These are phyloP conservation scores for Talaromyces sp. DNA, from an alignment of 2,329 filamentous ascomycete genomes.

Conservation along the genomic window DNA sequence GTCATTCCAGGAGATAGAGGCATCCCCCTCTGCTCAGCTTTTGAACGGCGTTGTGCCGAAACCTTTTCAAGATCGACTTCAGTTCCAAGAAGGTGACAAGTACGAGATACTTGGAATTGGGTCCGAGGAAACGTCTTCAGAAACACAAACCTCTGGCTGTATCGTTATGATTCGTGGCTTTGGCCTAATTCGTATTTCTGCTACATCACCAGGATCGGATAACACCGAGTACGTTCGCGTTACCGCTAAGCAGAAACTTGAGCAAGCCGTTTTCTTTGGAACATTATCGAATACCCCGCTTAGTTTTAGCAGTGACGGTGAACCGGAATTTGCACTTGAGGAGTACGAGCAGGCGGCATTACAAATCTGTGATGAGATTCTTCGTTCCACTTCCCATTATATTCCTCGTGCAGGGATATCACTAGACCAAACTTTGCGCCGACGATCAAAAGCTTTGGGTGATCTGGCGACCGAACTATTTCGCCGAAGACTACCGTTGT, in stretches of 20 bases:
- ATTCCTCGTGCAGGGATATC: conserved; percentile 71
- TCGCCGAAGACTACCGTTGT: conserved; percentile 60
- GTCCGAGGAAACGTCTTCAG: conserved; percentile 43
- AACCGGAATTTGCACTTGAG: conserved; percentile 62
- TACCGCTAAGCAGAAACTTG: conserved; percentile 82
- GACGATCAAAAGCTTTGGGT: conserved; percentile 68
- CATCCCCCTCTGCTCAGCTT: conserved; percentile 73
- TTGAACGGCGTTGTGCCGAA: conserved; percentile 61
- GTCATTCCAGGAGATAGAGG: conserved; percentile 65
- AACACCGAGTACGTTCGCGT: conserved; percentile 57
- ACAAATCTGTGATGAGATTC: conserved; percentile 73
- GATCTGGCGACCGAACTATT: conserved; percentile 71
- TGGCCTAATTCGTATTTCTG: conserved; percentile 56
- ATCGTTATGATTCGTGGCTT: conserved; percentile 56
- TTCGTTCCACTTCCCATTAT: conserved; percentile 71
- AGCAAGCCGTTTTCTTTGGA: conserved; percentile 93
- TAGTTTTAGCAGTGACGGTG: conserved; percentile 69
- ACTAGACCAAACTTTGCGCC: conserved; percentile 74
- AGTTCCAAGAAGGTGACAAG: conserved; percentile 60
- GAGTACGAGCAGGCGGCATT: conserved; percentile 77
- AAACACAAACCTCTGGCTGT: conserved; percentile 41
- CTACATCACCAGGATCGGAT: conserved; percentile 31
- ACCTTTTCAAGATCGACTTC: conserved; percentile 81
- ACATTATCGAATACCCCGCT: conserved; percentile 78
- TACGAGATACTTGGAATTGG: conserved; percentile 51